Evolutionary conservation across 2,329 filamentous ascomycete species (phyloP).

Genomic region (Scedosporium apiospermum): DNA sequence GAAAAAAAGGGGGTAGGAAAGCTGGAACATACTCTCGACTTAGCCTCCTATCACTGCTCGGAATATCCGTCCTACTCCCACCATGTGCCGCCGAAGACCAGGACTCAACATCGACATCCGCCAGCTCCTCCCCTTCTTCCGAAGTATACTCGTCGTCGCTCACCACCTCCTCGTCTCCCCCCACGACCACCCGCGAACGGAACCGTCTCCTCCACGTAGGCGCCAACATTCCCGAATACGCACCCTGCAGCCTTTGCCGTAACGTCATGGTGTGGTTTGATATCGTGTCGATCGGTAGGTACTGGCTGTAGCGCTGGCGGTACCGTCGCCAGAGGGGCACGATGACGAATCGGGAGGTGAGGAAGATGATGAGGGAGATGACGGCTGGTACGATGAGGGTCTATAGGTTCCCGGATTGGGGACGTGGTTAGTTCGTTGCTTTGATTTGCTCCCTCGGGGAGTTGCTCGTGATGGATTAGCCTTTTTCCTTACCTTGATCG

Average conservation of each 20-base stretch:
- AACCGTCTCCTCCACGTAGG: not conserved
- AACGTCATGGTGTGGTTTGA: slow-evolving; percentile 46
- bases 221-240: slow-evolving; percentile 10
- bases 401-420: slow-evolving; percentile 27
- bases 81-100: slow-evolving; percentile 32
- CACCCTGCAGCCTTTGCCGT: slow-evolving; percentile 29
- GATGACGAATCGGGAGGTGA: slow-evolving; percentile 54
- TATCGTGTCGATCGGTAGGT: slow-evolving; percentile 59
- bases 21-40: slow-evolving; percentile 59
- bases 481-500: not conserved
- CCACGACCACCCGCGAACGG: slow-evolving; percentile 25
- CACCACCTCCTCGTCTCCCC: slow-evolving; percentile 22
- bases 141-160: slow-evolving; percentile 47
- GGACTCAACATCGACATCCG: slow-evolving; percentile 36
- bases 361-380: slow-evolving; percentile 60
- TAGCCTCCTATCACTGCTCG: slow-evolving; percentile 49
- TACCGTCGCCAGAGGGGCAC: slow-evolving; percentile 62
- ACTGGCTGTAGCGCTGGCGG: slow-evolving; percentile 62
- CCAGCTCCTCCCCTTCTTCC: slow-evolving; percentile 62
- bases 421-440: no score
- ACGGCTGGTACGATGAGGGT: slow-evolving; percentile 61
- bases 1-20: not conserved
- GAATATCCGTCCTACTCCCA: slow-evolving; percentile 26
- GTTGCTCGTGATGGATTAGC: no score
- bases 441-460: no score